A percentile compares a stretch with the other conserved stretches of the same genome.
These are phyloP conservation scores for Puccinia horiana DNA, from an alignment of 1,284 basidiomycete genomes.

Conservation along the genomic window DNA sequence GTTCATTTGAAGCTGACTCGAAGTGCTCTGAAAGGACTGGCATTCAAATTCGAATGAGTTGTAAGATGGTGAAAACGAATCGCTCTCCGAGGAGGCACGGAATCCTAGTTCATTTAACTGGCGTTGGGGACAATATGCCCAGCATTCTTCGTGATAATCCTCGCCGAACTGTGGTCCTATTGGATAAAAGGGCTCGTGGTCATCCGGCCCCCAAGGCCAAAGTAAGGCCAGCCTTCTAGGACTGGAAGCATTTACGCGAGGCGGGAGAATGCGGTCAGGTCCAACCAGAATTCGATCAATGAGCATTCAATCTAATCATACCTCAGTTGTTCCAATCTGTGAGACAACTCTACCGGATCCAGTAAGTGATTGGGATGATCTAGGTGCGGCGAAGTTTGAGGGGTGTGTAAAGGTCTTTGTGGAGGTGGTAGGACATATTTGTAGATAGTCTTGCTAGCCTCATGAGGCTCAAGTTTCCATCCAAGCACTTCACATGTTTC, in stretches of 20 bases:
- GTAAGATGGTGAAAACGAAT: not conserved
- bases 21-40: constrained; percentile 8
- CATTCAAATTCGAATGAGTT: not conserved
- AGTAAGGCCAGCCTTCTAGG: not conserved
- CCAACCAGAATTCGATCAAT: not conserved
- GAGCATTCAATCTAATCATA: not conserved
- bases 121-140: constrained; percentile 21
- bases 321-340: constrained; percentile 20
- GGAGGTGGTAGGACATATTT: constrained; percentile 44
- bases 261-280: not conserved
- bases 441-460: constrained; percentile 12
- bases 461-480: constrained; percentile 34
- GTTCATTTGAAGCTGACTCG: not conserved
- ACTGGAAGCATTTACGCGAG: not conserved
- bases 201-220: constrained; percentile 26
- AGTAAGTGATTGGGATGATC: not conserved
- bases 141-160: constrained; percentile 33
- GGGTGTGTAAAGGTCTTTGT: not conserved
- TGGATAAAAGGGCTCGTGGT: not conserved
- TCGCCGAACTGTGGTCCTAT: constrained; percentile 27
- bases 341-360: not conserved
- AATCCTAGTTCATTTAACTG: not conserved
- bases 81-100: not conserved
- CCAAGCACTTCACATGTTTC: constrained; percentile 29
- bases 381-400: not conserved